These are phyloP conservation scores for Oryza punctata DNA, from an alignment of 176 grass and related monocot genomes.

Conservation along the genomic window DNA sequence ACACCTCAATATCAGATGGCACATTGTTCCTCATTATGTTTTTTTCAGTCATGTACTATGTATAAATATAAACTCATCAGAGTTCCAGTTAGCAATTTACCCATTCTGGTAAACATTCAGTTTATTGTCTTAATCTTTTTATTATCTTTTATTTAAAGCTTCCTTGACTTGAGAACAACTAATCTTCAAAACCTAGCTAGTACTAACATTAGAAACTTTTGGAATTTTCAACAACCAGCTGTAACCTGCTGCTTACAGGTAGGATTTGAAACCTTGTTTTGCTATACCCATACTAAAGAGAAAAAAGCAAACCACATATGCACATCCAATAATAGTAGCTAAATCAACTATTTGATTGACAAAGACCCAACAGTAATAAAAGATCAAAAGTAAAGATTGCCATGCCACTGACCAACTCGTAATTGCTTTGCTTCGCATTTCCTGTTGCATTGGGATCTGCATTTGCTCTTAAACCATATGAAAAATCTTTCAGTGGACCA, in stretches of 20 bases:
- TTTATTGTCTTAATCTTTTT: background rate
- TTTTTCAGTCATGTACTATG: background rate
- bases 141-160: background rate
- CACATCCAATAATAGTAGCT: background rate
- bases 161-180: background rate
- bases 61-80: background rate
- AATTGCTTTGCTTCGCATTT: conserved; percentile 97
- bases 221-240: background rate
- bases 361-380: conserved; percentile 20
- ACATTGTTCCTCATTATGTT: background rate
- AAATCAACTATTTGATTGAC: conserved; percentile 2
- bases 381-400: conserved; percentile 20
- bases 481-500: conserved; percentile 95
- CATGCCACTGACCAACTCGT: conserved; percentile 75
- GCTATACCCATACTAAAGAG: conserved; percentile 6
- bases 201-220: conserved; percentile 22
- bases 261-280: background rate
- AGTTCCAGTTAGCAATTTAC: conserved; percentile 1
- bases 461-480: conserved; percentile 87
- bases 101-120: background rate
- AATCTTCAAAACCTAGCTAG: conserved; percentile 15
- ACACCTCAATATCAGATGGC: conserved; percentile 9
- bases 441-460: conserved; percentile 73
- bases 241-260: background rate
- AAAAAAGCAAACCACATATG: background rate